phyloP scores from a whole-genome alignment of 2,329 filamentous ascomycete genomes.

The Emergomyces pasteurianus region DNA sequence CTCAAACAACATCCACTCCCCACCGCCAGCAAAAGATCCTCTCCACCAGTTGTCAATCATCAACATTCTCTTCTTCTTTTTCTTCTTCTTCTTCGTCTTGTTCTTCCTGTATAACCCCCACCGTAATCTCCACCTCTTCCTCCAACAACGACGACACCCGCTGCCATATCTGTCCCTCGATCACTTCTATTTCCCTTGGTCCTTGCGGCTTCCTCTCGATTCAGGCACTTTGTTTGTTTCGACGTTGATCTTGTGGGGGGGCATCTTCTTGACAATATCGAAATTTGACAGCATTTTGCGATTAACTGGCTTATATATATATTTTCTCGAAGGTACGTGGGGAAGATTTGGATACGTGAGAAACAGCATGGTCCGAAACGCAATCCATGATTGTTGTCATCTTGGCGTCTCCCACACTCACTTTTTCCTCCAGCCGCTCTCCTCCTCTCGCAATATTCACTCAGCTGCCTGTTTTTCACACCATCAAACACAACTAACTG shows the following conservation, averaged over 20 bases:
- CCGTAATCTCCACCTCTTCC: no score
- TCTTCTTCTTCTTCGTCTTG: background rate
- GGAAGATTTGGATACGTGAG: background rate
- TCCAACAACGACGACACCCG: no score
- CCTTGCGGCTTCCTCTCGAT: background rate
- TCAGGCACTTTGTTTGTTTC: background rate
- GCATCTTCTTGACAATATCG: background rate
- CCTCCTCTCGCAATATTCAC: background rate
- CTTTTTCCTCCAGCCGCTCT: background rate
- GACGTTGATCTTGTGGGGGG: background rate
- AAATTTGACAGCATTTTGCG: background rate
- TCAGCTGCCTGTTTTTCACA: background rate
- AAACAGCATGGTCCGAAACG: background rate
- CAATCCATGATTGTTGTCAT: background rate
- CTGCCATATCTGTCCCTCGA: no score
- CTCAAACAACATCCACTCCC: background rate
- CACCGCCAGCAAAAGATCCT: background rate
- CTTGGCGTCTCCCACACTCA: background rate
- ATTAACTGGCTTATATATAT: background rate
- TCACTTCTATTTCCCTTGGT: background rate
- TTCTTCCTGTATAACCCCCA: background rate
- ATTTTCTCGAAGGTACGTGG: background rate
- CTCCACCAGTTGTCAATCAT: conserved; percentile 1
- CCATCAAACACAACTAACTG: background rate
- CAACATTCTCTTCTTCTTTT: background rate